Evolutionary conservation across 192 early-diverging fungal genomes (phyloP), one percentile per base, ranked within the genome.

Genomic region (Funneliformis mosseae): DNA sequence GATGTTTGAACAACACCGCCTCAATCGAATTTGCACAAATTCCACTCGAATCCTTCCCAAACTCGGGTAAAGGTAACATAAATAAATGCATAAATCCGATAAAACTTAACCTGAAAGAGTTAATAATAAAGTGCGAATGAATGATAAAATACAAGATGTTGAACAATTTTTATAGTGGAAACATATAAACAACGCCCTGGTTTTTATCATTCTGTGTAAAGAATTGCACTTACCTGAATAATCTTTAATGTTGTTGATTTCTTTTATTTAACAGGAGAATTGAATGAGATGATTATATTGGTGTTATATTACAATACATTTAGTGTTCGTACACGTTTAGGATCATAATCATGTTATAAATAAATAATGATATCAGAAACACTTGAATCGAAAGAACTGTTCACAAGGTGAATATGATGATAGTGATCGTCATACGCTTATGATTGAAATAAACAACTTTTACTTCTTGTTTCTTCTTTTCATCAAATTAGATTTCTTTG

Each of bases 191-290:
- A 55, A 55, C 48, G 48, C 48, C 48, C 16, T 55, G 18, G 14
- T 55, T 55, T 16, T 55, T 55, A 55, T 55, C 18, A 48, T 48
- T 48, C 11, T 48, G 46, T 48, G 48, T 55, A 16, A 16, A 16
- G 43, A 55, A 55, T 55, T 21, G 21, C 21, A 1, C 18, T 70
- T 70, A n/a, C 68, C 38, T 43, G 68, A 70, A 43, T 70, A 70
- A 70, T 70, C 68, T 41, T 70, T 41, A 70, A 70, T 70, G 68
- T 38, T 8, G 9, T 33, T 66, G 68, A 70, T 70, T 70, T 39
- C 39, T 70, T 55, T 18, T 55, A 55, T 55, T 55, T 18, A 55
- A 55, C 50, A 55, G 50, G 50, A 55, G 50, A 55, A 55, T 18
- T 18, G 50, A 55, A 55, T 55, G 50, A 55, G 50, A 55, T 33